phyloP scores from a whole-genome alignment of 176 grass and related monocot species.

The Zoysia pacifica region DNA sequence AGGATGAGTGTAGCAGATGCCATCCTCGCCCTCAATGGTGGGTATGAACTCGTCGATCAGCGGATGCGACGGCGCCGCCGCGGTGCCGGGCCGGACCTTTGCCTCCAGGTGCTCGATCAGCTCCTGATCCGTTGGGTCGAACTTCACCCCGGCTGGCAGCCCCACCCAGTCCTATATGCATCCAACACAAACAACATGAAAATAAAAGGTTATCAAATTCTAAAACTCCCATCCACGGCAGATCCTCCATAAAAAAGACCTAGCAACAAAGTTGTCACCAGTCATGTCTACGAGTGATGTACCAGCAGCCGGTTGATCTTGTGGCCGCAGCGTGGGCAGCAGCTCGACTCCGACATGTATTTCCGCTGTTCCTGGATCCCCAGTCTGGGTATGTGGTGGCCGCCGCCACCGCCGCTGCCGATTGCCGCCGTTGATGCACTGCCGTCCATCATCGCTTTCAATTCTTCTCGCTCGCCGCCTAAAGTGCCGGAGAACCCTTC shows the following conservation, averaged over 20 bases:
- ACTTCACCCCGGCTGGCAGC: constrained; percentile 78
- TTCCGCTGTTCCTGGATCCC: constrained; percentile 58
- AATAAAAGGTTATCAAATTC: neutral
- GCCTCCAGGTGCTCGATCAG: constrained; percentile 89
- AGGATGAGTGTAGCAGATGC: constrained; percentile 97
- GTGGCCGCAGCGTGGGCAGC: constrained; percentile 76
- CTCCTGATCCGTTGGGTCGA: constrained; percentile 94
- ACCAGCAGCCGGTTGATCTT: constrained; percentile 61
- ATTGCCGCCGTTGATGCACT: neutral
- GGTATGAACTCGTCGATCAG: constrained; percentile 97
- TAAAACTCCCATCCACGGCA: neutral
- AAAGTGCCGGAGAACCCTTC: neutral
- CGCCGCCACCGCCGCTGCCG: too few species aligned
- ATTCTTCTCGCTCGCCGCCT: constrained; percentile 2
- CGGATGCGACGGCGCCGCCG: constrained; percentile 50
- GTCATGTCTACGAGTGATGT: constrained; percentile 7
- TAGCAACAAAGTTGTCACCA: neutral
- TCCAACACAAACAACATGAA: neutral
- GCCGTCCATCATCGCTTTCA: constrained; percentile 42
- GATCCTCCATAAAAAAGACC: constrained; percentile 1
- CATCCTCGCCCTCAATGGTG: constrained; percentile 90
- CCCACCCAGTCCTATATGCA: constrained; percentile 66
- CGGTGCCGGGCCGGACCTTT: constrained; percentile 52
- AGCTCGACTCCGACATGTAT: constrained; percentile 50
- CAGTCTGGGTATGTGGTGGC: too few species aligned